phyloP scores from a whole-genome alignment of 768 basidiomycete genomes.

The Suillus brevipes region DNA sequence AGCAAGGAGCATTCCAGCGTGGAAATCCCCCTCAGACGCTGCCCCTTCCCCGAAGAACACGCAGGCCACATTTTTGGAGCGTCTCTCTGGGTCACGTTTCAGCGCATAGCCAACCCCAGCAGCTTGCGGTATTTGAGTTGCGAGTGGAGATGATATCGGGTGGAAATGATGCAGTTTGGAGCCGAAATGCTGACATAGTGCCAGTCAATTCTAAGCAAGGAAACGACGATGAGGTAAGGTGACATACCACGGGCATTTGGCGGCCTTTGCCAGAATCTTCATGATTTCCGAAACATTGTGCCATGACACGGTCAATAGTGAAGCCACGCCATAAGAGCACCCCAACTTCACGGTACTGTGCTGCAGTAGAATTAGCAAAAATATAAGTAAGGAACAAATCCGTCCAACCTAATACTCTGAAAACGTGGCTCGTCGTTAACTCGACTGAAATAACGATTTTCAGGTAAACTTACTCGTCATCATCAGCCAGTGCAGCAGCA shows the following conservation, averaged over 20 bases:
- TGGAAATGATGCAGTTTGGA: conserved; percentile 85
- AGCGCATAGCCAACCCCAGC: conserved; percentile 92
- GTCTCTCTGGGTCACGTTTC: conserved; percentile 69
- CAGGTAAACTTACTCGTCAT: conserved; percentile 73
- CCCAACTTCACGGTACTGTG: conserved; percentile 92
- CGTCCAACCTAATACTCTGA: conserved; percentile 68
- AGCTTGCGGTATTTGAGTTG: conserved; percentile 93
- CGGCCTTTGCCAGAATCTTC: conserved; percentile 86
- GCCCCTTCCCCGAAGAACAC: conserved; percentile 95
- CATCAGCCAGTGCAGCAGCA: conserved; percentile 76
- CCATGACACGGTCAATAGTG: conserved; percentile 77
- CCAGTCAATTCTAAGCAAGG: conserved; percentile 4
- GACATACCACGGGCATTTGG: conserved; percentile 88
- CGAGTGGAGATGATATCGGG: conserved; percentile 90
- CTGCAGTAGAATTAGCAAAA: conserved; percentile 34
- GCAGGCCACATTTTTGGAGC: conserved; percentile 73
- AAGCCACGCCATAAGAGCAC: conserved; percentile 90
- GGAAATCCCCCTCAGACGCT: conserved; percentile 94
- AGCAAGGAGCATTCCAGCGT: conserved; percentile 83
- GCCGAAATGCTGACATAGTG: conserved; percentile 69
- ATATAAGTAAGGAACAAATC: background rate
- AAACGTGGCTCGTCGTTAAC: conserved; percentile 12
- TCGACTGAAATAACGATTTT: background rate
- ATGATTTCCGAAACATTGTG: conserved; percentile 87
- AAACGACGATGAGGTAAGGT: background rate